A percentile compares a stretch with the other conserved stretches of the same genome.
Conservation (phyloP, 306 rosid species). For the Lablab purpureus region DNA sequence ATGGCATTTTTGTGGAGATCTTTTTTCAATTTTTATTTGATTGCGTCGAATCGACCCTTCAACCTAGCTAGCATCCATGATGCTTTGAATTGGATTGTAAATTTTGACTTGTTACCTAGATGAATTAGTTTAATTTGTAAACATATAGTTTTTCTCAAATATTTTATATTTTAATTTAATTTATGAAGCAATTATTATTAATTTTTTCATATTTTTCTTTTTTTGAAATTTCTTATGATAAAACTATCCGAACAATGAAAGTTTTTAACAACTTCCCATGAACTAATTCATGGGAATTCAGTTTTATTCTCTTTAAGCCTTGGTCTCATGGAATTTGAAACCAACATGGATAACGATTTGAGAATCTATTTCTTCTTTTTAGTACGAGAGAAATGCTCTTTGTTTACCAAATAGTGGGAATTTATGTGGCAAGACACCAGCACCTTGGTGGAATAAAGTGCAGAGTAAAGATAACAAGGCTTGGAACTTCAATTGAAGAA, state of each 20-base stretch:
- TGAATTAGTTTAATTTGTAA: background rate
- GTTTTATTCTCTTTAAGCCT: background rate
- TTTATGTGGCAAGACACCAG: background rate
- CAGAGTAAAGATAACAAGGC: background rate
- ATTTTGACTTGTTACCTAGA: background rate
- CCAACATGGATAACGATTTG: background rate
- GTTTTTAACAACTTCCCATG: background rate
- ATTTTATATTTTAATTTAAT: no score
- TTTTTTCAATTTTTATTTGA: background rate
- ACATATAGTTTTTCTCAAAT: no score
- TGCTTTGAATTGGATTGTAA: background rate
- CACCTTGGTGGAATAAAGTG: background rate
- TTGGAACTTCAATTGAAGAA: conserved; percentile 1
- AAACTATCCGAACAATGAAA: background rate
- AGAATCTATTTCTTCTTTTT: background rate
- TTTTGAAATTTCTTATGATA: no score
- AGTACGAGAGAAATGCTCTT: background rate
- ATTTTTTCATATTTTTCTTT: no score
- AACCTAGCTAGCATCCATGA: background rate
- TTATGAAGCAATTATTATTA: no score
- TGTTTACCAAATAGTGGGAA: background rate
- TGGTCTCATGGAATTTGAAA: background rate
- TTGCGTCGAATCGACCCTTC: background rate
- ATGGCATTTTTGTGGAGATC: background rate
- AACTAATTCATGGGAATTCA: background rate